A percentile compares a stretch with the other conserved stretches of the same genome.
Evolutionary conservation across 257 asterid species (phyloP).

Genomic region (Ocimum tenuiflorum): DNA sequence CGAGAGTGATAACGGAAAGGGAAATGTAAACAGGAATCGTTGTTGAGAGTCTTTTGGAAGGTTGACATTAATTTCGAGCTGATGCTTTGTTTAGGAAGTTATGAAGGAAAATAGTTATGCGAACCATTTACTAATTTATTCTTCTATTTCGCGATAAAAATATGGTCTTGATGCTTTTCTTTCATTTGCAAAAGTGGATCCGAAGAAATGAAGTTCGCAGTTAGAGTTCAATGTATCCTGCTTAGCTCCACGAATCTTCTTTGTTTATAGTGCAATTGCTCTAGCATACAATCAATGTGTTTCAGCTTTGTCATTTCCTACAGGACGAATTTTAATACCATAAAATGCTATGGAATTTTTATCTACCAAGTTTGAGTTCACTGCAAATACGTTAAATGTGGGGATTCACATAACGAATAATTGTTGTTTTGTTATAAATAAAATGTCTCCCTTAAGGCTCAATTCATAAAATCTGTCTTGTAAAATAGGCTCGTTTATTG

Average conservation of each 20-base stretch:
- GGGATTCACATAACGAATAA: background rate
- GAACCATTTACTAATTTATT: background rate
- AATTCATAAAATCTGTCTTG: conserved; percentile 12
- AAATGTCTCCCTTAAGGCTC: background rate
- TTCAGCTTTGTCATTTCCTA: background rate
- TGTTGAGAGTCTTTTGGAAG: conserved; percentile 6
- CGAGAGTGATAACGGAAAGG: conserved; percentile 13
- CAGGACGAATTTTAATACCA: background rate
- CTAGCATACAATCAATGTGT: background rate
- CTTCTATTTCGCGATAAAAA: background rate
- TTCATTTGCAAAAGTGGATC: background rate
- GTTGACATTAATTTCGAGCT: background rate
- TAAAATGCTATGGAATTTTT: background rate
- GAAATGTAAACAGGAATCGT: background rate
- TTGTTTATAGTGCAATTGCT: background rate
- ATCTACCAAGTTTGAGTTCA: background rate
- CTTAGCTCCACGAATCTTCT: background rate
- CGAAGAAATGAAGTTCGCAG: background rate
- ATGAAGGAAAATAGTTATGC: background rate
- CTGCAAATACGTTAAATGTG: conserved; percentile 21
- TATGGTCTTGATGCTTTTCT: background rate
- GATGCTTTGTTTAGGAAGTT: background rate
- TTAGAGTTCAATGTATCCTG: conserved; percentile 8
- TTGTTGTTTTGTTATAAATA: background rate
- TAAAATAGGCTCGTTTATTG: conserved; percentile 15